These are phyloP conservation scores for Citrus cavaleriei DNA, from an alignment of 345 rosid species.

Conservation along the genomic window DNA sequence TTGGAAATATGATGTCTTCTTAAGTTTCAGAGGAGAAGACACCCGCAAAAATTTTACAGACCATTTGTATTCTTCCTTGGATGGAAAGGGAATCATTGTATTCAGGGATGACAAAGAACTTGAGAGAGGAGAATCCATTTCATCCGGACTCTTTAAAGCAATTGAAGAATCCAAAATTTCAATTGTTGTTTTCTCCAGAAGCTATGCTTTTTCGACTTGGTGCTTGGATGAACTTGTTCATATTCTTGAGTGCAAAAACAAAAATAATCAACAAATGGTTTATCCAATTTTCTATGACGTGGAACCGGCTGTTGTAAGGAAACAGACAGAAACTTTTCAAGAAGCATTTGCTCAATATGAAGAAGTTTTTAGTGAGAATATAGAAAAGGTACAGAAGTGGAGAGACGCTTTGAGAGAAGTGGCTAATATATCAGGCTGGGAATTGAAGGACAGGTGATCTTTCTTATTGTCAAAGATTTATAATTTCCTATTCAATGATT, in stretches of 20 bases:
- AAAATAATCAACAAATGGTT: neutral
- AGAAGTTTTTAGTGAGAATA: neutral
- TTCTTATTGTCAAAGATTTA: no score
- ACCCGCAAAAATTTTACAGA: no score
- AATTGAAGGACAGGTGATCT: no score
- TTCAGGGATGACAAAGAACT: no score
- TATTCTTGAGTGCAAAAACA: neutral
- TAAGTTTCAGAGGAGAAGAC: no score
- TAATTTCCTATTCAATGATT: no score
- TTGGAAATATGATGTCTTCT: no score
- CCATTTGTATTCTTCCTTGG: no score
- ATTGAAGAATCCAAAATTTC: neutral
- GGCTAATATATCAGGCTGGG: no score
- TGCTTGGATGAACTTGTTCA: neutral
- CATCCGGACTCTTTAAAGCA: neutral
- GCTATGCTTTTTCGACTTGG: neutral
- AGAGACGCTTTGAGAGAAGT: no score
- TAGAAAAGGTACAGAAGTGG: no score
- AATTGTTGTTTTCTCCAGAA: neutral
- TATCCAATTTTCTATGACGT: neutral
- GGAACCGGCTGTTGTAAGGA: neutral
- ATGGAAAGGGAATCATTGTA: no score
- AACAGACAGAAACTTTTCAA: neutral
- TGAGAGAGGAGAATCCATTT: neutral
- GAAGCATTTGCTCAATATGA: neutral